phyloP scores from a whole-genome alignment of 139 green algal genomes.

The Edaphochlamys debaryana region DNA sequence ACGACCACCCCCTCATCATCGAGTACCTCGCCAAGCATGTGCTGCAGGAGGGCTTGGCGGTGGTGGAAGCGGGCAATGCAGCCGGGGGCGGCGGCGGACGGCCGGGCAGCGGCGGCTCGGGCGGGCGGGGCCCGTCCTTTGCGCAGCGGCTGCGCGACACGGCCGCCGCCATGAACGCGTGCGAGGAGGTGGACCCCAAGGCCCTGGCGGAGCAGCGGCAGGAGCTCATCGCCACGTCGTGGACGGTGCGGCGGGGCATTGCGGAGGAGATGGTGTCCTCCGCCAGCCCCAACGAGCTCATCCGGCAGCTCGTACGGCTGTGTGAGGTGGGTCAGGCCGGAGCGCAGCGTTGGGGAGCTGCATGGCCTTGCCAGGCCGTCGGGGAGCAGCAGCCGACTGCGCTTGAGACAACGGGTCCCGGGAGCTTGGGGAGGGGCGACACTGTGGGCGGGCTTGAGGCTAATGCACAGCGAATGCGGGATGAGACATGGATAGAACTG shows the following conservation, averaged over 20 bases:
- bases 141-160: constrained; percentile 44
- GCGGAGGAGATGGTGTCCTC: constrained; percentile 38
- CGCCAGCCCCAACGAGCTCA: constrained; percentile 34
- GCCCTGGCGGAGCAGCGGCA: constrained; percentile 15
- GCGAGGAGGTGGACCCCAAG: constrained; percentile 38
- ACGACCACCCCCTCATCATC: constrained; percentile 53
- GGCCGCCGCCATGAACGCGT: constrained; percentile 39
- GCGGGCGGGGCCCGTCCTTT: constrained; percentile 21
- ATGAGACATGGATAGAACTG: too few relatives aligned
- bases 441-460: too few relatives aligned
- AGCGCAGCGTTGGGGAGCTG: not conserved
- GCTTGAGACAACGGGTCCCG: too few relatives aligned
- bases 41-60: constrained; percentile 39
- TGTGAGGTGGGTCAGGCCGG: constrained; percentile 20
- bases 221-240: constrained; percentile 23
- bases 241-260: not conserved
- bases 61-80: not conserved
- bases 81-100: not conserved
- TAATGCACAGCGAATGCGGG: too few relatives aligned
- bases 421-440: too few relatives aligned
- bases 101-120: not conserved
- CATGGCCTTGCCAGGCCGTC: not conserved
- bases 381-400: too few relatives aligned
- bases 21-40: constrained; percentile 59
- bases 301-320: constrained; percentile 44